Base-by-base conservation (phyloP, 108 stramenopile genomes). In the Discostella stelligeroides region DNA sequence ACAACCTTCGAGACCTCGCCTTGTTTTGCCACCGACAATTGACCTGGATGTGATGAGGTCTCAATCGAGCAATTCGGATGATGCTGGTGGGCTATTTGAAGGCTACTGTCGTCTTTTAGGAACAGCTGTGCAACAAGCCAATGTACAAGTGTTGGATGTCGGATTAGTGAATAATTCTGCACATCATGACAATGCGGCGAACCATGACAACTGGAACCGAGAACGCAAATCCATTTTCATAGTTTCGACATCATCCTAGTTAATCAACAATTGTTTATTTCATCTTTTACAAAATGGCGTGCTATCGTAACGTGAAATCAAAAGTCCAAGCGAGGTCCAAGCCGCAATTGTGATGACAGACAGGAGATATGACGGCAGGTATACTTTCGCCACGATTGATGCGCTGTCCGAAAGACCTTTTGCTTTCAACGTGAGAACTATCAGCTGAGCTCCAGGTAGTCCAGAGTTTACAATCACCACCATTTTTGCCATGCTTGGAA, bases 271-370 rank as follows among this genome's bases (percentile, higher is more conserved):
- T 39, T n/a, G n/a, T n/a, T 7, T 12, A 40, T 28, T 58, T 21
- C n/a, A 69, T 59, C 70, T 60, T 23, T 53, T 70, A 23, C 74
- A 75, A 30, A 75, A 75, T 18, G 63, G 49, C 23, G 27, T 41
- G 0, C 74, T 60, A 46, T 65, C 75, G 7, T 83, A 83, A 40
- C 80, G 71, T 10, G 87, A 80, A 12, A 85, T 43, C 66, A 75
- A 68, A n/a, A 88, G 63, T 14, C 87, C 90, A 9, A 91, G 37
- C 18, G 87, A 80, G 13, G 86, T 81, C 90, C 90, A 91, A 1
- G 64, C 83, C 6, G 90, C 86, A 47, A 91, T 84, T 7, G 87
- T 85, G 50, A 91, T 20, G 20, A 86, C 85, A 4, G 78, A 83
- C 0, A 91, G 50, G 42, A 84, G 25, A 51, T 91, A 91, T 29